Conservation (phyloP, 768 basidiomycete genomes). For the Phaeolepiota aurea region DNA sequence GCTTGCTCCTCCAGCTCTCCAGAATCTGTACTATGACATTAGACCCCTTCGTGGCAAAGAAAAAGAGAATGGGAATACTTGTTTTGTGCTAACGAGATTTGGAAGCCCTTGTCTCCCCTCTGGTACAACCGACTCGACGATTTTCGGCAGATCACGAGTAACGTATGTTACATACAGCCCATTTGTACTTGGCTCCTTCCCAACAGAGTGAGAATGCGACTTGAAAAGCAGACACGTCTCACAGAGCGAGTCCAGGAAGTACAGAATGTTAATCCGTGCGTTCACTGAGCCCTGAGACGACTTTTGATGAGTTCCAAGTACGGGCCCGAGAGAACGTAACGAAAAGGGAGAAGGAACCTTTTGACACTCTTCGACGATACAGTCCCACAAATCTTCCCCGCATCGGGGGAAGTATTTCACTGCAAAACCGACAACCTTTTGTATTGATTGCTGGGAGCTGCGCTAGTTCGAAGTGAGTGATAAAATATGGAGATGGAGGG, state of each 20-base stretch:
- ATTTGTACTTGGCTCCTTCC: conserved; percentile 29
- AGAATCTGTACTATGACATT: conserved; percentile 51
- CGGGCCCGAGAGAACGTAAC: neutral
- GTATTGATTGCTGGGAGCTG: conserved; percentile 83
- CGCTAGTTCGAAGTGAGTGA: conserved; percentile 17
- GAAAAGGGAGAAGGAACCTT: conserved; percentile 41
- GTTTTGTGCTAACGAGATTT: conserved; percentile 81
- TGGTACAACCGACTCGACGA: conserved; percentile 83
- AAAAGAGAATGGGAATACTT: too few relatives aligned
- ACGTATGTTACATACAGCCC: conserved; percentile 71
- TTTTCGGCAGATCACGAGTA: conserved; percentile 65
- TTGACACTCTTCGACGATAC: conserved; percentile 82
- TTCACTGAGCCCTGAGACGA: conserved; percentile 71
- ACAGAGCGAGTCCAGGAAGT: conserved; percentile 84
- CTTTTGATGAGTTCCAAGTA: neutral
- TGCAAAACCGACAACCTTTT: conserved; percentile 79
- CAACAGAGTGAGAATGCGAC: conserved; percentile 36
- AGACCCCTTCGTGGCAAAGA: conserved; percentile 9
- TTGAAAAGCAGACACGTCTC: conserved; percentile 68
- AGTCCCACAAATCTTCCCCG: conserved; percentile 92
- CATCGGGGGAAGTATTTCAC: conserved; percentile 79
- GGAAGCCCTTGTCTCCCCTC: conserved; percentile 81
- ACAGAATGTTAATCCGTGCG: conserved; percentile 87
- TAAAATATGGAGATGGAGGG: conserved; percentile 1
- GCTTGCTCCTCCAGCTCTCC: conserved; percentile 85